These are phyloP conservation scores for Suhomyces taliae DNA, from an alignment of 1,139 yeast species.

Conservation along the genomic window DNA sequence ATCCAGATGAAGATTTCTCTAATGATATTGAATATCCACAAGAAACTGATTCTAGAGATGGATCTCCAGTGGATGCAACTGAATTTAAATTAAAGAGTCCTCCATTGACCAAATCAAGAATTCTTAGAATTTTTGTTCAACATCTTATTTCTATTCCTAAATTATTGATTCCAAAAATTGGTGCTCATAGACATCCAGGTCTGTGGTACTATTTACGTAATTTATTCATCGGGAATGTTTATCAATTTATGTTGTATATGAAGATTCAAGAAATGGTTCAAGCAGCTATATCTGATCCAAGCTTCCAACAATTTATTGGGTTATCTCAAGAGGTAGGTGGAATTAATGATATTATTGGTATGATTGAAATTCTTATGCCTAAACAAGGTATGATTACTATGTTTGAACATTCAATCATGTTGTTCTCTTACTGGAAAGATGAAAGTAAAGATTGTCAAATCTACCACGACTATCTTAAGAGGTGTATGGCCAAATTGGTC, in stretches of 20 bases:
- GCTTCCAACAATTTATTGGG: constrained; percentile 9
- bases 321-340: constrained; percentile 8
- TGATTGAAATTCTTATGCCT: constrained; percentile 26
- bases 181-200: constrained; percentile 45
- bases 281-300: constrained; percentile 13
- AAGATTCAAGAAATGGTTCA: constrained; percentile 28
- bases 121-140: constrained; percentile 17
- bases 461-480: constrained; percentile 26
- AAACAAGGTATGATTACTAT: constrained; percentile 24
- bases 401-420: constrained; percentile 33
- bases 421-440: constrained; percentile 40
- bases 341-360: constrained; percentile 12
- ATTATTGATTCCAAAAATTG: constrained; percentile 36
- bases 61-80: constrained; percentile 15
- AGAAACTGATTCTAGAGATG: constrained; percentile 9
- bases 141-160: constrained; percentile 34
- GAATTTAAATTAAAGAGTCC: constrained; percentile 16
- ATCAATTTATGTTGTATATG: constrained; percentile 39
- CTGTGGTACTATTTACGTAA: constrained; percentile 44
- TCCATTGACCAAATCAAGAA: constrained; percentile 15
- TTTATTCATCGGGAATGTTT: constrained; percentile 40
- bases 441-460: constrained; percentile 38
- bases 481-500: constrained; percentile 19
- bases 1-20: constrained; percentile 37
- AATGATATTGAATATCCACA: constrained; percentile 23